Evolutionary conservation across 345 rosid species (phyloP), one percentile per base, ranked within the genome.

Genomic region (Rhizophora apiculata): DNA sequence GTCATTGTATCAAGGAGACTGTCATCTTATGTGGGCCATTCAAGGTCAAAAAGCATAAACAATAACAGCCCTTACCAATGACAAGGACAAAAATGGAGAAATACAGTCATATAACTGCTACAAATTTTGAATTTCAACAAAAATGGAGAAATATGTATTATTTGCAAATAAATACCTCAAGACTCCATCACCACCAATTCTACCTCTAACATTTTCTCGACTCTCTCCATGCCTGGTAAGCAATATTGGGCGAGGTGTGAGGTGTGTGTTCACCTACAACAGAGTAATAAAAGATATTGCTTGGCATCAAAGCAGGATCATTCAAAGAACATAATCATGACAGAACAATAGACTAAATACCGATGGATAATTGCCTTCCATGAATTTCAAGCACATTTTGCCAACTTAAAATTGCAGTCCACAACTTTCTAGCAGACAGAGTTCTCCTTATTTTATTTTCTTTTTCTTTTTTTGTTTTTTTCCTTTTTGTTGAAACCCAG

Each of bases 191-290:
- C 98, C 99, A 21, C 99, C 99, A 76, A 89, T 92, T 84, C 97
- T 87, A 71, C 94, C 97, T 82, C 99, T 83, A 74, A 96, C 99
- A 80, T 96, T 96, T 73, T 90, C 87, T 78, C 84, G 81, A 79
- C 99, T 96, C 85, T 96, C 98, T 61, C 99, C 99, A 84, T 96
- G 99, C 83, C 99, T 88, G 63, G 98, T 96, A 60, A 96, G 93
- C 71, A 96, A 79, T 80, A 96, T 96, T 37, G 99, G 99, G 52
- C 97, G 98, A 22, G 99, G 99, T 11, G 99, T 96, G 37, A 96
- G 93, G 84, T 92, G 99, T 2, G 93, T 90, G 80, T 96, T 96
- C 76, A 96, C 99, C 99, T 96, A 81, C 65, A 78, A 73, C 34
- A 71, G 37, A 73, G 61, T 30, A 58, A 56, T 43, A 10, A 51